phyloP scores from a whole-genome alignment of 441 rosid genomes.

The Aquilaria agallochum region DNA sequence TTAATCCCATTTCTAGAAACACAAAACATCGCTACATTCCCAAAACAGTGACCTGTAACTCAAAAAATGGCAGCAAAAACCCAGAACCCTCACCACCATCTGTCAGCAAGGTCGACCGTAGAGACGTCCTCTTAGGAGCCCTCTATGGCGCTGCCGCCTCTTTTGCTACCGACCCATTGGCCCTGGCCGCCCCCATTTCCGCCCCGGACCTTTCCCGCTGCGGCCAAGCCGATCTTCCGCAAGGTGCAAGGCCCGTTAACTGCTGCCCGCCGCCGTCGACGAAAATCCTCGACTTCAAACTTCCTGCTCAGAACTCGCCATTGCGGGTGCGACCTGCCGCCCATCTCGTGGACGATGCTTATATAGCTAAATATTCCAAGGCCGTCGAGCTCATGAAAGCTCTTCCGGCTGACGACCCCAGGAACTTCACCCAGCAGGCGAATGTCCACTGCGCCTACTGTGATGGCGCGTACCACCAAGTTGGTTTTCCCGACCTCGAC shows the following conservation, averaged over 20 bases:
- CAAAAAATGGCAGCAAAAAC: conserved; percentile 19
- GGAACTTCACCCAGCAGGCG: conserved; percentile 60
- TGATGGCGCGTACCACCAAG: conserved; percentile 51
- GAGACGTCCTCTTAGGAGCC: conserved; percentile 47
- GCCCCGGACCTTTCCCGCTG: conserved; percentile 38
- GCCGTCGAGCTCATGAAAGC: conserved; percentile 62
- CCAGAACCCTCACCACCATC: not conserved
- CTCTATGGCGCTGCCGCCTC: conserved; percentile 31
- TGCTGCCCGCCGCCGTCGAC: conserved; percentile 56
- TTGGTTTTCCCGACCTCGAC: conserved; percentile 49
- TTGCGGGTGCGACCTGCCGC: conserved; percentile 46
- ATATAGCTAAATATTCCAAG: conserved; percentile 42
- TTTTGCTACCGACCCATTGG: conserved; percentile 13
- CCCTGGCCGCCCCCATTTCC: conserved; percentile 30
- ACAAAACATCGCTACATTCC: not conserved
- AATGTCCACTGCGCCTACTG: conserved; percentile 63
- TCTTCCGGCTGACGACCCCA: conserved; percentile 54
- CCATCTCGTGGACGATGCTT: conserved; percentile 33
- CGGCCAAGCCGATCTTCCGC: conserved; percentile 36
- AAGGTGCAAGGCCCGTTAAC: conserved; percentile 24
- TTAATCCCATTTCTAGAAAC: conserved; percentile 7
- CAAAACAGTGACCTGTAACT: conserved; percentile 26
- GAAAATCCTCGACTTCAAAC: conserved; percentile 39
- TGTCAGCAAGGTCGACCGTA: conserved; percentile 29
- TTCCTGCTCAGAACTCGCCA: conserved; percentile 21